Percentiles rank a stretch among this genome's conserved stretches.
These are phyloP conservation scores for Candida maltosa DNA, from an alignment of 805 yeast species.

Conservation along the genomic window DNA sequence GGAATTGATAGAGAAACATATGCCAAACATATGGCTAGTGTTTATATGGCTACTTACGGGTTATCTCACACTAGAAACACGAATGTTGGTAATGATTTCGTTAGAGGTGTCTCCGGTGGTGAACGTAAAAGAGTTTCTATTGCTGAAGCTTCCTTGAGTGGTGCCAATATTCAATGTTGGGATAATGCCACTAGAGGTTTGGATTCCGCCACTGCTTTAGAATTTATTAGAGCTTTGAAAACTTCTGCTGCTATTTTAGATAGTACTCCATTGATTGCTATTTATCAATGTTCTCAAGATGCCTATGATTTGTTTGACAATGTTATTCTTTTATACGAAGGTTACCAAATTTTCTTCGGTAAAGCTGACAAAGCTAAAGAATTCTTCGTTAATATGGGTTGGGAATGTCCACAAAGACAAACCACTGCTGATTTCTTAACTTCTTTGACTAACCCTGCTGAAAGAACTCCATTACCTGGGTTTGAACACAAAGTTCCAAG, in stretches of 20 bases:
- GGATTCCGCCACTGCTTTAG: constrained; percentile 81
- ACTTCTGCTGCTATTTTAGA: constrained; percentile 50
- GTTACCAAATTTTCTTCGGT: constrained; percentile 47
- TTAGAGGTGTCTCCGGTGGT: constrained; percentile 82
- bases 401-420: constrained; percentile 56
- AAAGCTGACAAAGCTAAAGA: constrained; percentile 37
- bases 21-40: constrained; percentile 38
- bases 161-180: constrained; percentile 56
- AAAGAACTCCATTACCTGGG: constrained; percentile 50
- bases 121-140: constrained; percentile 83
- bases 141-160: constrained; percentile 70
- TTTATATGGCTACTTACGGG: constrained; percentile 43
- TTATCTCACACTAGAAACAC: constrained; percentile 54
- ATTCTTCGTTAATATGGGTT: constrained; percentile 59
- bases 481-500: constrained; percentile 49
- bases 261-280: constrained; percentile 57
- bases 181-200: constrained; percentile 84
- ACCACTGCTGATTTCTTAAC: constrained; percentile 67
- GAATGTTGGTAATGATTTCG: constrained; percentile 60
- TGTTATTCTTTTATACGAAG: constrained; percentile 44
- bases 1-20: constrained; percentile 27
- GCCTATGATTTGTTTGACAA: constrained; percentile 49
- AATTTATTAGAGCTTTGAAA: constrained; percentile 65
- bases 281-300: constrained; percentile 52
- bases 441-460: constrained; percentile 63